Conservation (phyloP, 176 grass and related monocot genomes). For the Saccharum officinarum region DNA sequence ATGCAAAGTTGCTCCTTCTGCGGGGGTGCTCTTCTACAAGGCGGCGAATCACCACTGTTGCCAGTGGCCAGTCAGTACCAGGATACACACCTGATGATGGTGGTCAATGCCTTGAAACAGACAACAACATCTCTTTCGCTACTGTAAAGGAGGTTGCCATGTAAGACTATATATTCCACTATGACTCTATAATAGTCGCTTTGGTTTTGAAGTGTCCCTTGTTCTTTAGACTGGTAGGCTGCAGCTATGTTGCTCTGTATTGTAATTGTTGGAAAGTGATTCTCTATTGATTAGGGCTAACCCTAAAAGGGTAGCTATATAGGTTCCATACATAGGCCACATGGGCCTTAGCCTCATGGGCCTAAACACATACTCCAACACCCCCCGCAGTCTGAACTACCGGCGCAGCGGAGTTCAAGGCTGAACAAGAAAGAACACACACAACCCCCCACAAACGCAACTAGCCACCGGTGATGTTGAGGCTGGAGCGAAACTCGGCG, state of each 20-base stretch:
- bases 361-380: too few species aligned
- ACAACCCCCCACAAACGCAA: too few species aligned
- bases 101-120: constrained; percentile 24
- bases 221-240: neutral
- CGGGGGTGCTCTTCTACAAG: constrained; percentile 12
- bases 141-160: constrained; percentile 4
- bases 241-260: neutral
- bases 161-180: neutral
- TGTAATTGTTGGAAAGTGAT: too few species aligned
- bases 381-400: too few species aligned
- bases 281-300: too few species aligned
- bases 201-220: neutral
- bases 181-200: neutral
- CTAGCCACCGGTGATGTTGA: too few species aligned
- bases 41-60: constrained; percentile 15
- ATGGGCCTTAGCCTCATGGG: too few species aligned
- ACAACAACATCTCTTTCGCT: constrained; percentile 27
- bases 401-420: too few species aligned
- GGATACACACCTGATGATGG: constrained; percentile 38
- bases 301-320: too few species aligned
- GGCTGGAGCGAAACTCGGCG: too few species aligned
- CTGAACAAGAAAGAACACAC: too few species aligned
- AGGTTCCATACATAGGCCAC: too few species aligned
- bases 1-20: constrained; percentile 7
- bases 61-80: constrained; percentile 39